Evolutionary conservation across 257 asterid species (phyloP), one percentile per base, ranked within the genome.

Genomic region (Solanum rostratum): DNA sequence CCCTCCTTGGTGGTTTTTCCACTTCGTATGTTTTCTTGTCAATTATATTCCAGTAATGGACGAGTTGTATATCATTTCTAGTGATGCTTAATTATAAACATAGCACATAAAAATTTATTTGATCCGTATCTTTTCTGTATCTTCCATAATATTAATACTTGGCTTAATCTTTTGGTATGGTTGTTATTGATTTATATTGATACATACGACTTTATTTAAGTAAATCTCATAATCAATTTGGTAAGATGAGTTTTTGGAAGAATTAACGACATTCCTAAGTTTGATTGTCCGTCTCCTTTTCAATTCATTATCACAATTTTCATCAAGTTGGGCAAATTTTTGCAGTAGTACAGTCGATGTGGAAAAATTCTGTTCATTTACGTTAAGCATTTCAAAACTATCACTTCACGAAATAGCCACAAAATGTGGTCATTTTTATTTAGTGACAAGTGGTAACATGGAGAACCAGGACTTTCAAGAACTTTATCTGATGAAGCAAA

Each of bases 391-490:
- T 45, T 45, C 11, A 45, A 49, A 49, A 1, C 55, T 13, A 50
- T 50, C 19, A 1, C 7, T 50, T 13, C 27, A 65, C 22, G 20
- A 22, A 66, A 15, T 49, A 15, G 49, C 62, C 43, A 49, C 60
- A 76, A 2, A 46, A 14, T 76, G 10, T 76, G 55, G 10, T 78
- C 19, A 66, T 15, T 68, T 68, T 68, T 33, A 68, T 68, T 16
- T 33, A 37, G 68, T 86, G 79, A 66, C 83, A 46, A 74, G 86
- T 89, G 87, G 90, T 79, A 45, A 82, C 79, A 52, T 84, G 46
- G 69, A 88, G 80, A 24, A 45, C 84, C 88, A 80, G 84, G 79
- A 79, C 46, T 60, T 78, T 74, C 81, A 49, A 76, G 19, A 76
- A 76, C 24, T 49, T 27, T 50, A 78, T 50, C 18, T 7, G 63